Percentiles rank a stretch among this genome's conserved stretches.
Conservation (phyloP, 371 early-diverging fungal species). For the Choanephora cucurbitarum region DNA sequence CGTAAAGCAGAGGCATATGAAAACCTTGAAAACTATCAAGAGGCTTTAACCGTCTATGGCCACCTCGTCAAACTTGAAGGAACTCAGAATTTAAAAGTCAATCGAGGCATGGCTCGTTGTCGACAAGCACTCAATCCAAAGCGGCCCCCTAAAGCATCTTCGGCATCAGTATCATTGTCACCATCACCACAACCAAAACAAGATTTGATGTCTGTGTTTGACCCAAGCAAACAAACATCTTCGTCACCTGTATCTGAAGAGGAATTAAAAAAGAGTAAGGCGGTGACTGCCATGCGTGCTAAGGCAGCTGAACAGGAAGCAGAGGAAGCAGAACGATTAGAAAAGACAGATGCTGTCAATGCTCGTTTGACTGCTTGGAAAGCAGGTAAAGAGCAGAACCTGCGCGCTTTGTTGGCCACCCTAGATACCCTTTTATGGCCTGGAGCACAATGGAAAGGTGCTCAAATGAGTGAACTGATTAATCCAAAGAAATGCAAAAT, state of each 20-base stretch:
- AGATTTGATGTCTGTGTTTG: constrained; percentile 18
- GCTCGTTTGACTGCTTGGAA: constrained; percentile 72
- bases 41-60: constrained; percentile 73
- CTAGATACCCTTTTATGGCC: constrained; percentile 83
- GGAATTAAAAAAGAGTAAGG: constrained; percentile 45
- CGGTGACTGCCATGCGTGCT: constrained; percentile 71
- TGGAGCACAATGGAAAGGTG: constrained; percentile 73
- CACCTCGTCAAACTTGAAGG: constrained; percentile 49
- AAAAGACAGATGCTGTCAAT: constrained; percentile 79
- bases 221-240: background rate
- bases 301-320: constrained; percentile 68
- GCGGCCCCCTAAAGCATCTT: background rate
- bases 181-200: background rate
- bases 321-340: constrained; percentile 80
- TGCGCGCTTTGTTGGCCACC: constrained; percentile 88
- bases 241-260: constrained; percentile 11
- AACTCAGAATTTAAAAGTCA: constrained; percentile 51
- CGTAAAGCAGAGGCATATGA: constrained; percentile 83
- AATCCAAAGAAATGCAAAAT: constrained; percentile 86
- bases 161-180: constrained; percentile 7
- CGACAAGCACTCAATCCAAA: constrained; percentile 31
- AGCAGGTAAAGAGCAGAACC: constrained; percentile 83
- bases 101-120: constrained; percentile 42
- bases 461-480: constrained; percentile 84
- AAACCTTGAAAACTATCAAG: constrained; percentile 76